Base-by-base conservation (phyloP, 2,329 filamentous ascomycete species). In the Neophaeococcomyces mojaviensis region DNA sequence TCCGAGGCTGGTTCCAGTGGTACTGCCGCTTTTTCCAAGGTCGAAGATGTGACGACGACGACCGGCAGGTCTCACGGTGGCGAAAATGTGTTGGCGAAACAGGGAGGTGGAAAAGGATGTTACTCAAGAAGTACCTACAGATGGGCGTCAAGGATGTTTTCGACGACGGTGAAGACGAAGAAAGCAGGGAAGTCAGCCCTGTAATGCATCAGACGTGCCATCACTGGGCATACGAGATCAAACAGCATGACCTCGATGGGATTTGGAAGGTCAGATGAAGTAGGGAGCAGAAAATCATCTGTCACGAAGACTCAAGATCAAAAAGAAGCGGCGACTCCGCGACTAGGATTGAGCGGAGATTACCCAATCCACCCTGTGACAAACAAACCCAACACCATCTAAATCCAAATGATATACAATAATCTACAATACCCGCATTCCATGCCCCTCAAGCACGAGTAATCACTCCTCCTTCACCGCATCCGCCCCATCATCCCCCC, bases 1-100 rank as follows among this genome's bases (percentile, higher is more conserved):
- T 75, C 2, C 58, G 75, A 37, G 74, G 74, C 4, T 78, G 73
- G 74, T 76, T 77, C 52, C 74, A 77, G 55, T 77, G 74, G 74
- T 77, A 76, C 55, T 69, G 67, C 39, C 66, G 73, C 0, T 77
- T 76, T 57, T 77, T 69, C 58, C 63, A 62, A 18, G 73, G 74
- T 0, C 55, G 74, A 32, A 59, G 74, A 20, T 74, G 73, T 50
- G 70, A 65, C 0, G 73, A 76, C 43, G 74, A 77, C 51, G 72
- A 69, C 28, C 62, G 73, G 46, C 74, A 78, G 60, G 64, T 77
- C 4, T 62, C 63, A 4, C 53, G 75, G 44, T 78, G 75, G 75
- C 64, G 59, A 55, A 71, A 68, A 48, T 77, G 74, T 55, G 73
- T 75, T 5, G 74, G 74, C 3, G 40, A 42, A 0, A 72, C 63